These are phyloP conservation scores for Pestalotiopsis sp. DNA, from an alignment of 2,329 filamentous ascomycete genomes.

Conservation along the genomic window DNA sequence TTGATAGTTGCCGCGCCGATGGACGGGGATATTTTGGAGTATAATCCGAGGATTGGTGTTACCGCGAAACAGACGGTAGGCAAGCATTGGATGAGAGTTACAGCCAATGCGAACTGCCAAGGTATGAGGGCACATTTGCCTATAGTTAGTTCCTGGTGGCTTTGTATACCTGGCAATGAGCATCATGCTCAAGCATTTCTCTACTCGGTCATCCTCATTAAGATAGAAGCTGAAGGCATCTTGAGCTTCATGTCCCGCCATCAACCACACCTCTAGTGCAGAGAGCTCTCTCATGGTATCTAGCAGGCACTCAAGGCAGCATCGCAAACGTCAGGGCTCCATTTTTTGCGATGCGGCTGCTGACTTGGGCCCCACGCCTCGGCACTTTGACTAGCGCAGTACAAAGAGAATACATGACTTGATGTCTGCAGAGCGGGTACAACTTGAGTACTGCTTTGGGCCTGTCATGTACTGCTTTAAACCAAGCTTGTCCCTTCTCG, in stretches of 20 bases:
- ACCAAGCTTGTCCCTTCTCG: neutral
- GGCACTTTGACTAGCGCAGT: neutral
- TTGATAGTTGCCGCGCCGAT: neutral
- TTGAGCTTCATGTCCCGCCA: neutral
- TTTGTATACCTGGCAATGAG: too few relatives aligned
- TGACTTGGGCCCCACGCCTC: conserved; percentile 2
- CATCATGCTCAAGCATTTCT: too few relatives aligned
- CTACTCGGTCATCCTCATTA: too few relatives aligned
- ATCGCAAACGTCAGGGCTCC: conserved; percentile 11
- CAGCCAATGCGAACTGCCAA: neutral
- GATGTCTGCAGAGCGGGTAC: neutral
- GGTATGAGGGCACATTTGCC: too few relatives aligned
- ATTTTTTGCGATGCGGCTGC: conserved; percentile 2
- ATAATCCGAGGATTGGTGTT: neutral
- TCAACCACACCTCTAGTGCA: neutral
- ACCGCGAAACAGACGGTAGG: too few relatives aligned
- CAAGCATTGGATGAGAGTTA: neutral
- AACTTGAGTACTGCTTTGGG: neutral
- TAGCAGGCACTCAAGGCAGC: conserved; percentile 1
- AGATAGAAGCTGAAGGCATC: too few relatives aligned
- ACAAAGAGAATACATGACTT: neutral
- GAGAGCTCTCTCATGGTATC: neutral
- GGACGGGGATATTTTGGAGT: neutral
- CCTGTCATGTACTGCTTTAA: neutral
- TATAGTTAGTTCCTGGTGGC: too few relatives aligned